Conservation (phyloP, 164 flowering plant species). For the Chloranthus sessilifolius region DNA sequence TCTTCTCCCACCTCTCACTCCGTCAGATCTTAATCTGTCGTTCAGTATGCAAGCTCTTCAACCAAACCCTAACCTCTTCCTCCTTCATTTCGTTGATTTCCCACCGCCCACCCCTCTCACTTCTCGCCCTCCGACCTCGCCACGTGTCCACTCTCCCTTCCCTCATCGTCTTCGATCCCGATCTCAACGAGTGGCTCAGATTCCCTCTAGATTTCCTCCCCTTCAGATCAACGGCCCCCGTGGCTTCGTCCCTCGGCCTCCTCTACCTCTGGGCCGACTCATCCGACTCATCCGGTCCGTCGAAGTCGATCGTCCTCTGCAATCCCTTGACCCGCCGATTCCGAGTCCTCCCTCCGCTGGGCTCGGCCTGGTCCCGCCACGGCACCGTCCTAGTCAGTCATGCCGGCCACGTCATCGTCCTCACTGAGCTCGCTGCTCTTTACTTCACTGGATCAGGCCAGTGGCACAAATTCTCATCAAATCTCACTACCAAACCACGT, state of each 20-base stretch:
- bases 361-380: conserved; percentile 97
- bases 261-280: conserved; percentile 66
- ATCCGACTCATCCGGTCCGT: conserved; percentile 19
- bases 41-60: conserved; percentile 59
- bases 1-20: conserved; percentile 69
- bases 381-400: conserved; percentile 71
- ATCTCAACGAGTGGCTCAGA: conserved; percentile 38
- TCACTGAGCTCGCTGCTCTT: conserved; percentile 72
- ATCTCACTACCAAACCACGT: conserved; percentile 76
- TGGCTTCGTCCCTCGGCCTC: conserved; percentile 41
- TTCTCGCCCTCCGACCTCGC: conserved; percentile 56
- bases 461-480: conserved; percentile 77
- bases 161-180: conserved; percentile 57
- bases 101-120: conserved; percentile 34
- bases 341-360: conserved; percentile 65
- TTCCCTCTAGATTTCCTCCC: conserved; percentile 65
- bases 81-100: conserved; percentile 40
- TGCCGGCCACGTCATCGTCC: conserved; percentile 48
- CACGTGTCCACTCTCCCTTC: conserved; percentile 17
- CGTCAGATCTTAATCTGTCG: conserved; percentile 61
- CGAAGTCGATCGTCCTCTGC: conserved; percentile 54
- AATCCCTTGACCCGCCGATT: conserved; percentile 66
- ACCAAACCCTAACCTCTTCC: conserved; percentile 48
- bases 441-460: conserved; percentile 34
- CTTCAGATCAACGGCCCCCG: conserved; percentile 27